phyloP scores from a whole-genome alignment of 108 stramenopile species.

The Skeletonema costatum region DNA sequence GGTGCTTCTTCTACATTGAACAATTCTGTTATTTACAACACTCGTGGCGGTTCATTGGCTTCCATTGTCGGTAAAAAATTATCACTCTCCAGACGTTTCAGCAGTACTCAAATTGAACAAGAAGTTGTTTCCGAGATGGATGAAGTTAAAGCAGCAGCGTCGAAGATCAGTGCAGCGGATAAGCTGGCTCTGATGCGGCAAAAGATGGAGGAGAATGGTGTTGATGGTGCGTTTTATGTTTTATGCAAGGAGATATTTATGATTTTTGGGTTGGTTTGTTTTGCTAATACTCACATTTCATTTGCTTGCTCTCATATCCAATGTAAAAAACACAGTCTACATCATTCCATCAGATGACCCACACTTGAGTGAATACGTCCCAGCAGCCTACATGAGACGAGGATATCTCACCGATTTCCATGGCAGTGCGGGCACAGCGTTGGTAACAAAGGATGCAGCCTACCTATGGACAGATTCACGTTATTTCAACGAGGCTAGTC shows the following conservation, averaged over 20 bases:
- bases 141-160: slow-evolving; percentile 7
- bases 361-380: slow-evolving; percentile 96
- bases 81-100: not conserved
- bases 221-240: slow-evolving; percentile 52
- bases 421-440: slow-evolving; percentile 95
- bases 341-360: slow-evolving; percentile 89
- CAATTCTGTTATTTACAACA: not conserved
- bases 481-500: slow-evolving; percentile 93
- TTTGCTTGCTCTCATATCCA: not conserved
- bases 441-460: slow-evolving; percentile 68
- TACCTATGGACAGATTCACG: slow-evolving; percentile 96
- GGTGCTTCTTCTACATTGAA: not conserved
- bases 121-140: slow-evolving; percentile 9
- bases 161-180: slow-evolving; percentile 42
- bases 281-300: slow-evolving; percentile 3
- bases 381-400: slow-evolving; percentile 89
- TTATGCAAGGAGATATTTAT: not conserved
- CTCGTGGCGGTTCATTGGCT: not conserved
- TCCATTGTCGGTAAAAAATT: not conserved
- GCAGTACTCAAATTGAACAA: not conserved
- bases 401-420: slow-evolving; percentile 90
- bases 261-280: not conserved
- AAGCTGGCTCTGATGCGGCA: slow-evolving; percentile 62
- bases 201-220: slow-evolving; percentile 59
- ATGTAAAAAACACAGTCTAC: slow-evolving; percentile 38